Percentiles rank a stretch among this genome's conserved stretches.
phyloP scores from a whole-genome alignment of 805 yeast species.

The Torulaspora gathmanii region DNA sequence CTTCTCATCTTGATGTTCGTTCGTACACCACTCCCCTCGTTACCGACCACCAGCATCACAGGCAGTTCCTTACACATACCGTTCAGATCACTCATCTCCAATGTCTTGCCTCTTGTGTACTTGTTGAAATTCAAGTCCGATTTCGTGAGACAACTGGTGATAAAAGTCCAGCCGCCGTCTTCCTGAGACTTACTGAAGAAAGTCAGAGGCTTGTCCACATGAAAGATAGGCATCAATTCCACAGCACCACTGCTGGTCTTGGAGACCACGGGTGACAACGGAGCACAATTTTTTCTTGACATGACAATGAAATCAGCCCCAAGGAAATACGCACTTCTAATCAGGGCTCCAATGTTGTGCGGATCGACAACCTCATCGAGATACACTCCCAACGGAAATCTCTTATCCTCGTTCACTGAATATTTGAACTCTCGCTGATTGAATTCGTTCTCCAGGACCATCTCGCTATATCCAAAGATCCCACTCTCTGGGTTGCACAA shows the following conservation, averaged over 20 bases:
- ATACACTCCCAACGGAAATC: constrained; percentile 63
- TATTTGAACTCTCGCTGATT: constrained; percentile 25
- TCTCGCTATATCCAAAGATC: constrained; percentile 17
- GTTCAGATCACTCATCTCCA: constrained; percentile 43
- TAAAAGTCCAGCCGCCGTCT: constrained; percentile 63
- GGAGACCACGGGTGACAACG: constrained; percentile 69
- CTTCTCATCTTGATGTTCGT: constrained; percentile 56
- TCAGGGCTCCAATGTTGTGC: constrained; percentile 79
- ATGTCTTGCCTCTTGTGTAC: constrained; percentile 33
- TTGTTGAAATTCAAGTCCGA: constrained; percentile 34
- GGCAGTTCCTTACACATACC: constrained; percentile 49
- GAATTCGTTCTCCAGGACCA: constrained; percentile 25
- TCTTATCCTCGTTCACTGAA: constrained; percentile 28
- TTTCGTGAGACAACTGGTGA: constrained; percentile 51
- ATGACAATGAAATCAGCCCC: constrained; percentile 77
- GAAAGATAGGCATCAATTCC: constrained; percentile 63
- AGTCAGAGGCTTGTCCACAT: constrained; percentile 51
- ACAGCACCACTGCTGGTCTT: constrained; percentile 84
- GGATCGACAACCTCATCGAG: constrained; percentile 82
- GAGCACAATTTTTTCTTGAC: constrained; percentile 67
- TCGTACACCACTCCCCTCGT: constrained; percentile 81
- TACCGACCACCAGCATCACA: constrained; percentile 68
- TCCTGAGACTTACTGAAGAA: constrained; percentile 53
- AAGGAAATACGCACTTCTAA: constrained; percentile 72
- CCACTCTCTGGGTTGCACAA: constrained; percentile 20